Conservation (phyloP, 768 basidiomycete species). For the Panus rudis region DNA sequence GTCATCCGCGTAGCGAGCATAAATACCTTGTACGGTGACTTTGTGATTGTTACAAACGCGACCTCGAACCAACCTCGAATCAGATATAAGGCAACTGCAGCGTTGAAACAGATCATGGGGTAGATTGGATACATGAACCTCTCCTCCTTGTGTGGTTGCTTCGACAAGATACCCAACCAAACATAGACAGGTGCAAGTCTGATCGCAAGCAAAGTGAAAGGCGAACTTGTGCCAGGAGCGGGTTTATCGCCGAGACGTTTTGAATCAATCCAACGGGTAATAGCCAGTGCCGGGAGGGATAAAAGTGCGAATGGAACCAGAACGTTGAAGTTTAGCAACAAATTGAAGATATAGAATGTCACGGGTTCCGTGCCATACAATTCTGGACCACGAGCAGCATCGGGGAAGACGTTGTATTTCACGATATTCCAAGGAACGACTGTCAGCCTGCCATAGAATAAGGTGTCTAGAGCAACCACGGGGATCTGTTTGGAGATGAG, state of each 20-base stretch:
- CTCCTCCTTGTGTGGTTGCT: constrained; percentile 95
- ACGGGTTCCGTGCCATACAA: constrained; percentile 90
- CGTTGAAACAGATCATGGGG: constrained; percentile 89
- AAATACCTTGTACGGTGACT: constrained; percentile 79
- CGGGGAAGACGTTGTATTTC: constrained; percentile 87
- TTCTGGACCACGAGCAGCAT: constrained; percentile 72
- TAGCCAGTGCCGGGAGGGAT: constrained; percentile 68
- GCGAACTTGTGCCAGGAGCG: constrained; percentile 60
- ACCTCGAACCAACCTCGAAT: constrained; percentile 82
- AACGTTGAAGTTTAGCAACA: constrained; percentile 92
- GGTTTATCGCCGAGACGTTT: constrained; percentile 60
- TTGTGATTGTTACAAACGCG: constrained; percentile 65
- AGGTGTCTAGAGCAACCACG: constrained; percentile 74
- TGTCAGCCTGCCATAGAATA: constrained; percentile 73
- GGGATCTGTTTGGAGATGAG: constrained; percentile 54
- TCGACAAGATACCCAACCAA: constrained; percentile 76
- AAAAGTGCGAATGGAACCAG: constrained; percentile 72
- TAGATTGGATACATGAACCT: constrained; percentile 98
- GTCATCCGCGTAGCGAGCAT: not conserved
- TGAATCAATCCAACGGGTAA: constrained; percentile 71
- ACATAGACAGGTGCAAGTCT: constrained; percentile 86
- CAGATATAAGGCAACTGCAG: constrained; percentile 81
- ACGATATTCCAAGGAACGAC: constrained; percentile 93
- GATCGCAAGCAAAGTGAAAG: constrained; percentile 68
- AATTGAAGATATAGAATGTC: constrained; percentile 82